phyloP scores from a whole-genome alignment of 192 early-diverging fungal species.

The Coemansia sp. region DNA sequence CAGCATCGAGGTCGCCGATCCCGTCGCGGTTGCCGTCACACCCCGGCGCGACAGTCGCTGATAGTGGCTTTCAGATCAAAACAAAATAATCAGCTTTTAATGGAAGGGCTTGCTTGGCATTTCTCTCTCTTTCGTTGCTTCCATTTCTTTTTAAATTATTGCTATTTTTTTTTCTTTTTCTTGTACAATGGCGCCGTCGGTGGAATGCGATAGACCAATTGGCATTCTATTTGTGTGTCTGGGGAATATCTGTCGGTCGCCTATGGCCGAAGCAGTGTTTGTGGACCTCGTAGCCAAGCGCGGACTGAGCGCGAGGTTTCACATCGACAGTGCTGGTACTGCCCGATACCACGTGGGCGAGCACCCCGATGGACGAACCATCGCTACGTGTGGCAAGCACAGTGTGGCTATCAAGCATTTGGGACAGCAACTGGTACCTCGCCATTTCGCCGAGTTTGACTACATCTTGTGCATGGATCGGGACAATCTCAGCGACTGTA shows the following conservation, averaged over 20 bases:
- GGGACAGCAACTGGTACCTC: constrained; percentile 66
- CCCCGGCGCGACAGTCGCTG: too few species aligned
- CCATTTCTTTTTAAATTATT: background rate
- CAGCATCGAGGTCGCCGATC: constrained; percentile 16
- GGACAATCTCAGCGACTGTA: constrained; percentile 69
- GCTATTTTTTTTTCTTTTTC: background rate
- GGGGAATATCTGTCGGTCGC: constrained; percentile 89
- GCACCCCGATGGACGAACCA: constrained; percentile 71
- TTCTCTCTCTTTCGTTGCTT: background rate
- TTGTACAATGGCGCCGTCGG: background rate
- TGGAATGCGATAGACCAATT: constrained; percentile 6
- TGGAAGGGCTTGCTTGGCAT: too few species aligned
- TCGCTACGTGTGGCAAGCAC: constrained; percentile 67
- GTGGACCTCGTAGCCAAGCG: constrained; percentile 65
- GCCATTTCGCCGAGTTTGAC: constrained; percentile 77
- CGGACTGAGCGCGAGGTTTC: constrained; percentile 61
- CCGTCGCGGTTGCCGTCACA: constrained; percentile 6
- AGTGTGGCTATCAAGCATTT: constrained; percentile 75
- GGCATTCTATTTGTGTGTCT: constrained; percentile 63
- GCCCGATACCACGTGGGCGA: constrained; percentile 59
- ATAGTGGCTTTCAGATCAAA: background rate
- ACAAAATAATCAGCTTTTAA: too few species aligned
- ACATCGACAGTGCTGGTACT: constrained; percentile 89
- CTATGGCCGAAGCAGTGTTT: constrained; percentile 97
- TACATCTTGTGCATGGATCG: constrained; percentile 94